phyloP scores from a whole-genome alignment of 1,139 yeast species.

The Yamadazyma diospyri region DNA sequence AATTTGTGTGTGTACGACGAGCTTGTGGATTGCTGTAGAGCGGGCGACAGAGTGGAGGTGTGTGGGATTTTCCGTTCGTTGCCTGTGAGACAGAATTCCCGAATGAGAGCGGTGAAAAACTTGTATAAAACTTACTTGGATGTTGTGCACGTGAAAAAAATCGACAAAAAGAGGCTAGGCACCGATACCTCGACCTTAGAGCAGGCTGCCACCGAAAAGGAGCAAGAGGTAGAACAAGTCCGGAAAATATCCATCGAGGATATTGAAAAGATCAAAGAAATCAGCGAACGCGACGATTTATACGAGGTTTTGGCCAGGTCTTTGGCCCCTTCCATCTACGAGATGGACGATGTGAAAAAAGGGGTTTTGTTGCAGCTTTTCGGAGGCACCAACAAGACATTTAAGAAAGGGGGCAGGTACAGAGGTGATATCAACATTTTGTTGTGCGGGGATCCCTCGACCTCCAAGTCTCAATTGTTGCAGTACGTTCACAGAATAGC shows the following conservation, averaged over 20 bases:
- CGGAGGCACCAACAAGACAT: conserved; percentile 92
- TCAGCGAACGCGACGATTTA: conserved; percentile 68
- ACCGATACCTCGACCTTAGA: conserved; percentile 69
- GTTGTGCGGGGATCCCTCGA: conserved; percentile 97
- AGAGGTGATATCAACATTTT: conserved; percentile 93
- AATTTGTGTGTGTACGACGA: conserved; percentile 95
- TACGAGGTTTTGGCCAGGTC: conserved; percentile 90
- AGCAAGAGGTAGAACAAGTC: conserved; percentile 72
- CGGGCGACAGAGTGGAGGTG: conserved; percentile 95
- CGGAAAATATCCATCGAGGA: conserved; percentile 70
- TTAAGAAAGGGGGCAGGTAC: conserved; percentile 87
- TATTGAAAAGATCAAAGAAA: conserved; percentile 55
- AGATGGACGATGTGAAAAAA: conserved; percentile 93
- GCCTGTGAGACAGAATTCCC: conserved; percentile 84
- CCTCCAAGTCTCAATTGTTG: conserved; percentile 89
- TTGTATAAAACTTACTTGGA: conserved; percentile 91
- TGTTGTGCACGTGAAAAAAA: conserved; percentile 87
- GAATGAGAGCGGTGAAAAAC: conserved; percentile 79
- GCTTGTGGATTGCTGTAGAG: conserved; percentile 88
- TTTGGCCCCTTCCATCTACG: conserved; percentile 92
- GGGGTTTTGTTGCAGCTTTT: conserved; percentile 89
- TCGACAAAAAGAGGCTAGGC: conserved; percentile 78
- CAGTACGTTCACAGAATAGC: conserved; percentile 96
- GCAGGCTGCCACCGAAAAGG: conserved; percentile 44
- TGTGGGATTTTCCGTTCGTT: conserved; percentile 93